Base-by-base conservation (phyloP, 208 protist species). In the Leishmania gerbilli region DNA sequence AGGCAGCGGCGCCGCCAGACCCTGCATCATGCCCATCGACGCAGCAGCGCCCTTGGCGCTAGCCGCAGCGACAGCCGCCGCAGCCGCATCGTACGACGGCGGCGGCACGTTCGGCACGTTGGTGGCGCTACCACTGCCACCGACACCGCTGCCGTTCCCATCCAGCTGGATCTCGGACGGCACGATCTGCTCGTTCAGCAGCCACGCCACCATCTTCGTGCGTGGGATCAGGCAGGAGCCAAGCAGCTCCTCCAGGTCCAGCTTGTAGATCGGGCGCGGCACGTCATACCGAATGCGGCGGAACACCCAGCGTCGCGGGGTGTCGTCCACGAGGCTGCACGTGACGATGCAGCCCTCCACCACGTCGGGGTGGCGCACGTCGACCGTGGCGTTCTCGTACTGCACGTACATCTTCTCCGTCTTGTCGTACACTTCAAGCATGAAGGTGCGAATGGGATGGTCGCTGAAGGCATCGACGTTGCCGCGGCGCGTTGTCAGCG, bases 341-440 rank as follows among this genome's bases (percentile, higher is more conserved):
- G 87, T 84, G 49, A 93, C 85, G 76, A 97, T 90, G 82, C 89
- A 92, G 67, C 94, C 94, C 77, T 92, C 88, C 55, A 97, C 90
- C 49, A 95, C 89, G 65, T 95, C 92, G 40, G 86, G 80, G 84
- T 94, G 85, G 27, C 84, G 85, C 64, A 97, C 87, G n/a, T 89
- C 87, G 40, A 95, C 91, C 24, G 90, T 91, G 47, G 90, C 91
- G 55, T 87, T 74, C 75, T 93, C 89, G 85, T 88, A 95, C 81
- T 93, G 90, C 68, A 88, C 88, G 84, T 95, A 97, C 72, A 89
- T 83, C 89, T 95, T 95, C 85, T 93, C 90, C 19, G 71, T 53
- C 77, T 95, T 95, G 83, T 97, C 91, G 86, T 95, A 97, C 71
- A 95, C 92, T 81, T 97, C 94, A 45, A 97, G 85, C 51, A 84